Evolutionary conservation across 2,329 filamentous ascomycete species (phyloP).

Genomic region (Penicillium decumbens): DNA sequence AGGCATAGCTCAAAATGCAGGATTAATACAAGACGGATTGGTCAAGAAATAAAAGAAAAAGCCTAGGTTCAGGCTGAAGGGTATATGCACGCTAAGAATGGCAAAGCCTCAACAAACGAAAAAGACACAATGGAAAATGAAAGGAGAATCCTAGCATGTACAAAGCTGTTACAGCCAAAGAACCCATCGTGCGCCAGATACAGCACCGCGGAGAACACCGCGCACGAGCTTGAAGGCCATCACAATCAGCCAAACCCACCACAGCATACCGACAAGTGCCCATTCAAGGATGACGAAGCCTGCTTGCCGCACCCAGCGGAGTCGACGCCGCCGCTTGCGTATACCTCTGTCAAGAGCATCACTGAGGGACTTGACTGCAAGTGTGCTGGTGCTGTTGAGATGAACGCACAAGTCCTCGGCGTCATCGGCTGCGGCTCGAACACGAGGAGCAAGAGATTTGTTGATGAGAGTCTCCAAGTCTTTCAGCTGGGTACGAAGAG

Average conservation of each 20-base stretch:
- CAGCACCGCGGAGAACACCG: constrained; percentile 57
- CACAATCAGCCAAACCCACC: constrained; percentile 89
- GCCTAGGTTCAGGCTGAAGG: constrained; percentile 1
- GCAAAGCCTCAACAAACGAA: background rate
- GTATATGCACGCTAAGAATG: constrained; percentile 17
- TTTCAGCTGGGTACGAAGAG: constrained; percentile 44
- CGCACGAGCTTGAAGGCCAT: constrained; percentile 65
- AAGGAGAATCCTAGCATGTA: background rate
- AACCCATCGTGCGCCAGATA: constrained; percentile 68
- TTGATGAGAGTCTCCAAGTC: constrained; percentile 46
- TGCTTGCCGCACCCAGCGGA: constrained; percentile 69
- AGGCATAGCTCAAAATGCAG: background rate
- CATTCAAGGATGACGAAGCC: constrained; percentile 84
- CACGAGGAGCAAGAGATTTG: constrained; percentile 52
- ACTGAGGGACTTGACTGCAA: constrained; percentile 73
- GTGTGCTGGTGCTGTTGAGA: constrained; percentile 68
- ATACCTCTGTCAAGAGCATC: constrained; percentile 68
- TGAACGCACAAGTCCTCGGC: constrained; percentile 75
- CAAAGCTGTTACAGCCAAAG: constrained; percentile 61
- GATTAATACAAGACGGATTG: constrained; percentile 4
- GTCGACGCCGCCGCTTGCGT: constrained; percentile 66
- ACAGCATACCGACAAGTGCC: constrained; percentile 82
- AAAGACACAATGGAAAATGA: background rate
- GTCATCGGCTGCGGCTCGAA: constrained; percentile 66
- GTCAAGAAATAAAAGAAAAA: background rate